Base-by-base conservation (phyloP, 768 basidiomycete genomes). In the Kwoniella dendrophila region DNA sequence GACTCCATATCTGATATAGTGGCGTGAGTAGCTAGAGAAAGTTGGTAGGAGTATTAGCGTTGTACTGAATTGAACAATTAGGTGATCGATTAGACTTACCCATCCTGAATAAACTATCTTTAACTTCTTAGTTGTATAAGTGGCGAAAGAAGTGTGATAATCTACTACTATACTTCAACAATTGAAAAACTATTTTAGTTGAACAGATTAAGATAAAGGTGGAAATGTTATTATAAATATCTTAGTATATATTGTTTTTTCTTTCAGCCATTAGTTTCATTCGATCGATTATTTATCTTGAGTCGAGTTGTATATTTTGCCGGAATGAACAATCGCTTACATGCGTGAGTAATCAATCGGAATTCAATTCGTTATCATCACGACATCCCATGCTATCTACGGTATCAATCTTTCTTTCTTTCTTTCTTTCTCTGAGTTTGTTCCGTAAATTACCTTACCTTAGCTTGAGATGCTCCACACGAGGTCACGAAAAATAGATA, bases 1-100 rank as follows among this genome's bases (percentile, higher is more conserved):
- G 67, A 71, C 50, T 63, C 38, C 49, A 61, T 64, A 44, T 71
- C 70, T 11, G 61, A 16, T 22, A 66, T 56, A 26, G 53, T 63
- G 36, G 49, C 41, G 63, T 64, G 63, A 12, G 56, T 47, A 44
- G 63, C 56, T 63, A 26, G 2, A 36, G 24, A 14, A 7, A 49
- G 43, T 16, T 36, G 29, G 34, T 30, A n/a, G 33, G 32, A 11
- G 41, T 43, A n/a, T n/a, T n/a, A n/a, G 12, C n/a, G 38, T n/a
- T n/a, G 41, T 14, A 16, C 18, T n/a, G 3, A 29, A 8, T 29
- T 20, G 27, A 38, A 6, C n/a, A 54, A 33, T 11, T 11, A 4
- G 8, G n/a, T 11, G n/a, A n/a, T n/a, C n/a, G n/a, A n/a, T n/a
- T n/a, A 18, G 20, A 52, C 59, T 52, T 41, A 60, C 59, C 48